Evolutionary conservation across 768 basidiomycete genomes (phyloP), one percentile per base, ranked within the genome.

Genomic region (Brasilioporus rufonigricans): DNA sequence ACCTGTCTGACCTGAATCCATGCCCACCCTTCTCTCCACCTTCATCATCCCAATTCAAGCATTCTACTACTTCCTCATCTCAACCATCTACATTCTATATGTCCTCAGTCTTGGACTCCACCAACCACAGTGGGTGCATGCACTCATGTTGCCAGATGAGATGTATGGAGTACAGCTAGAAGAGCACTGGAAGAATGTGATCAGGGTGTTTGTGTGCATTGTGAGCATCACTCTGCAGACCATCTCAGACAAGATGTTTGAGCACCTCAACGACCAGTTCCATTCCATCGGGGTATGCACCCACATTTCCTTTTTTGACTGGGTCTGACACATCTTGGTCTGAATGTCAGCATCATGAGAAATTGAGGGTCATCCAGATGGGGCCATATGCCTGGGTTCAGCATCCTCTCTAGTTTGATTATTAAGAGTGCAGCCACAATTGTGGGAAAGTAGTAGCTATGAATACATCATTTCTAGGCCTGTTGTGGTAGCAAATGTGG

Each of bases 361-460:
- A 50, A 33, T 35, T n/a, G 2, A 58, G 43, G 38, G 52, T 61
- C 13, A 19, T 61, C 21, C 55, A 62, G 41, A 52, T 55, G 5
- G 60, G 60, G 13, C 45, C 55, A 21, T 62, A 53, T 4, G 51
- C 60, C 36, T 47, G 46, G 46, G 51, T 58, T 5, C 55, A 55
- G 13, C 60, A 61, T 29, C 60, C 60, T 9, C 26, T 44, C 9
- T 44, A 44, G n/a, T n/a, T n/a, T n/a, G n/a, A n/a, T n/a, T n/a
- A n/a, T n/a, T n/a, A n/a, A n/a, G n/a, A n/a, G n/a, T n/a, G n/a
- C n/a, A n/a, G n/a, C n/a, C n/a, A n/a, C n/a, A n/a, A n/a, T n/a
- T n/a, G n/a, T n/a, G n/a, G n/a, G n/a, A n/a, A n/a, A n/a, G n/a
- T n/a, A n/a, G n/a, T n/a, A n/a, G n/a, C n/a, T n/a, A n/a, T n/a